Conservation (phyloP, 192 early-diverging fungal genomes). For the Coemansia sp. region DNA sequence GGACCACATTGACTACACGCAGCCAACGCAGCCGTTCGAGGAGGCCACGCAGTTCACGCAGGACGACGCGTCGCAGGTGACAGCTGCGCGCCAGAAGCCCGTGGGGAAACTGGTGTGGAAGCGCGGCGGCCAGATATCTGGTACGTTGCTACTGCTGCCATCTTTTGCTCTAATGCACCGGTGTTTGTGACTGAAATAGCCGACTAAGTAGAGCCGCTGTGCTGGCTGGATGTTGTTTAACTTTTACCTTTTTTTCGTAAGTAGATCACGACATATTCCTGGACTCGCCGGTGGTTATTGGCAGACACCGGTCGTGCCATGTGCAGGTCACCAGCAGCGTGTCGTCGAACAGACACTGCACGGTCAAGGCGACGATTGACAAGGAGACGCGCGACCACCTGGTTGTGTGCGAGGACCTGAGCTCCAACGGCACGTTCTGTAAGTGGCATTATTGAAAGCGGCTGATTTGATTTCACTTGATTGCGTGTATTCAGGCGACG, state of each 20-base stretch:
- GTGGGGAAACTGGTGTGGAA: conserved; percentile 57
- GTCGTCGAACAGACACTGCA: conserved; percentile 59
- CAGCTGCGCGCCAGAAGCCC: conserved; percentile 27
- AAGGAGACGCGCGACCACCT: conserved; percentile 32
- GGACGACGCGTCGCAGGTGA: conserved; percentile 36
- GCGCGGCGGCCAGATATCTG: conserved; percentile 36
- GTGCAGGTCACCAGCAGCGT: conserved; percentile 48
- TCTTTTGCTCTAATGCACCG: background rate
- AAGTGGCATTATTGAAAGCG: background rate
- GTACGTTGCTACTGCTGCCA: conserved; percentile 14
- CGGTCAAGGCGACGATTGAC: conserved; percentile 38
- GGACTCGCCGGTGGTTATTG: conserved; percentile 44
- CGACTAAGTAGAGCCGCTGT: no score
- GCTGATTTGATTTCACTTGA: background rate
- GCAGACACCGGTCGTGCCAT: conserved; percentile 54
- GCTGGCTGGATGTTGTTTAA: background rate
- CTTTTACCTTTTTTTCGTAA: background rate
- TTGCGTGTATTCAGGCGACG: background rate
- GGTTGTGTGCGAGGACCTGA: conserved; percentile 57
- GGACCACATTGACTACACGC: conserved; percentile 51
- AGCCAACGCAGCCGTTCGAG: conserved; percentile 58
- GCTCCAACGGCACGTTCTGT: conserved; percentile 63
- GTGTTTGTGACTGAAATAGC: background rate
- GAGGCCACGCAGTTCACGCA: conserved; percentile 48
- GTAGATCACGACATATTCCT: conserved; percentile 53